Base-by-base conservation (phyloP, 192 early-diverging fungal genomes). In the Backusella parvicylindrica region DNA sequence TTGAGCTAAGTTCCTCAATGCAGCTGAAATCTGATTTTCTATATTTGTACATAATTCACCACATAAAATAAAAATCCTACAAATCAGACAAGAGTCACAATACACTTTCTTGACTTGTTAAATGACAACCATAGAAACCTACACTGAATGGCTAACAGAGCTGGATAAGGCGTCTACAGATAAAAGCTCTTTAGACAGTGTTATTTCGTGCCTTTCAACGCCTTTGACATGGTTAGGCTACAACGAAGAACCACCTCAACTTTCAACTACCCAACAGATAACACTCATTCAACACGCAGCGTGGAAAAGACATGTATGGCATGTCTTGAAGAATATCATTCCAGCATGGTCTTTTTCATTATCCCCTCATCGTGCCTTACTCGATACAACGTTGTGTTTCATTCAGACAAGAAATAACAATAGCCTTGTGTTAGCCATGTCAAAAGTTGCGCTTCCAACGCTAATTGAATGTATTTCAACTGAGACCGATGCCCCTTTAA, bases 251-350 rank as follows among this genome's bases (percentile, higher is more conserved):
- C 26, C 68, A 13, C 33, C 13, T 26, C 4, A 7, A 32, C 28
- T 43, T 40, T 3, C 35, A 23, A 9, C 15, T 18, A n/a, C 38
- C 2, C 37, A 41, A 23, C 33, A 60, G 12, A 16, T 47, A 15
- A 26, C 53, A 32, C 40, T 73, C 28, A 41, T 73, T 28, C 32
- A 41, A 6, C 37, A 73, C 31, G 28, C 23, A 30, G 60, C 63
- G 4, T 73, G 72, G 72, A 73, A 73, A 41, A 6, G 40, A 12
- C 72, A 73, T 40, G 38, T 73, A 0, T 73, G 72, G 72, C 18
- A 38, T 30, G 72, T 73, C 6, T 33, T 36, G 13, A 60, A 73
- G n/a, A 32, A 63, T 7, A 30, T 73, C 38, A 41, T 73, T 32
- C 72, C 72, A 0, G 5, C n/a, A 11, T 73, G 72, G 72, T 21